Base-by-base conservation (phyloP, 2,329 filamentous ascomycete species). In the Diaporthe sp. region DNA sequence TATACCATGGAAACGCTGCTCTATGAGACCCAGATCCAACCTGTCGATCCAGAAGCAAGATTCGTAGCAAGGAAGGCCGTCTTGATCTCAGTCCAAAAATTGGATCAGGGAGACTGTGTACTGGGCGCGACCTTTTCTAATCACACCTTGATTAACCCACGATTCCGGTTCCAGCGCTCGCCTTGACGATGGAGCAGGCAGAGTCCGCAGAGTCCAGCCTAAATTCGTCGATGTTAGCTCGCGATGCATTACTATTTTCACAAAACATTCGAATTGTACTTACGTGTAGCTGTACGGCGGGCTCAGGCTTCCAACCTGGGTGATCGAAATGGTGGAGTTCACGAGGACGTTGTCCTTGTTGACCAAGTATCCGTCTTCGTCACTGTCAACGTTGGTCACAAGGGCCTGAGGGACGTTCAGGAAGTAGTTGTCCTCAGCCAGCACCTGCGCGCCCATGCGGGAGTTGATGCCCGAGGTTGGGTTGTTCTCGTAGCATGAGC, bases 401-500 rank as follows among this genome's bases (percentile, higher is more conserved):
- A 84, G 83, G 55, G 85, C 79, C 22, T 86, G 82, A 75, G 84
- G 84, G n/a, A 84, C 83, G 55, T 83, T 85, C 30, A 82, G 81
- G 77, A 89, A 89, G 75, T 83, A 82, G 70, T 86, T 87, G 42
- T 86, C 86, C 82, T 90, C 87, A 9, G 90, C 83, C 15, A 89
- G 85, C 2, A 90, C 81, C 76, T 90, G 85, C 2, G 89, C 88
- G 10, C 85, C 85, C 76, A 86, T 82, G 60, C 88, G 87, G 42
- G 88, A 86, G 83, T 90, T 89, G 83, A 91, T 86, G 33, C 86
- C 88, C 57, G 86, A 85, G 5, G 80, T 82, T 1, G 81, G 81
- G 22, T 86, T 82, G 71, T 85, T 79, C 77, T 84, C 81, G 80
- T 86, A 89, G 81, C 86, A 88, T 5, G 71, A 74, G 80, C 84